Percentiles rank a stretch among this genome's conserved stretches.
Evolutionary conservation across 306 rosid species (phyloP).

Genomic region (Vigna angularis): DNA sequence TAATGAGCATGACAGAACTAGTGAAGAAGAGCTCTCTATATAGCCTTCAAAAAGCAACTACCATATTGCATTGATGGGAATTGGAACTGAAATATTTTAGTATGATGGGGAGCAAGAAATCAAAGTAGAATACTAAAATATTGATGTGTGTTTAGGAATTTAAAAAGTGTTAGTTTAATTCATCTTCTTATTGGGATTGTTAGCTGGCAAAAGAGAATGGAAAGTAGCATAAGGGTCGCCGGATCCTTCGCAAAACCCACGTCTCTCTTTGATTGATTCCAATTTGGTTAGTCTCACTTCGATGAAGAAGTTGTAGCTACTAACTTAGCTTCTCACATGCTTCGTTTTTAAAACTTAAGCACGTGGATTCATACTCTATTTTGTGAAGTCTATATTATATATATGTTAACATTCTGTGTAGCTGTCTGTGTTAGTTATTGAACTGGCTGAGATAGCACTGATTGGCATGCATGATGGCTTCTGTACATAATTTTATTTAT

Average conservation of each 20-base stretch:
- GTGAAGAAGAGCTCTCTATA: slow-evolving; percentile 52
- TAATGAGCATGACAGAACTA: slow-evolving; percentile 38
- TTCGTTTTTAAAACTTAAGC: slow-evolving; percentile 53
- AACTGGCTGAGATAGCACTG: slow-evolving; percentile 31
- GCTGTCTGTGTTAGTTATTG: slow-evolving; percentile 43
- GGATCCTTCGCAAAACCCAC: slow-evolving; percentile 76
- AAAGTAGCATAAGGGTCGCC: slow-evolving; percentile 69
- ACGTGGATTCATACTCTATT: slow-evolving; percentile 53
- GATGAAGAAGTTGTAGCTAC: slow-evolving; percentile 43
- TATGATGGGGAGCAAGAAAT: slow-evolving; percentile 39
- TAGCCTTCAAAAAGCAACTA: slow-evolving; percentile 41
- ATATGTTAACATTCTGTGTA: slow-evolving; percentile 48
- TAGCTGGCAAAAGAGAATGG: slow-evolving; percentile 68
- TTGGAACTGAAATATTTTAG: slow-evolving; percentile 41
- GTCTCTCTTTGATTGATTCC: slow-evolving; percentile 73
- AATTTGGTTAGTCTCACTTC: slow-evolving; percentile 18
- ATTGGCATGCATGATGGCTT: slow-evolving; percentile 18
- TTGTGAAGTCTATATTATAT: not conserved
- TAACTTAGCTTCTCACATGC: slow-evolving; percentile 48
- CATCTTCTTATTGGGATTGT: slow-evolving; percentile 54
- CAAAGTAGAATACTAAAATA: slow-evolving; percentile 39
- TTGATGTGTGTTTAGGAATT: not conserved
- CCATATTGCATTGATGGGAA: slow-evolving; percentile 36
- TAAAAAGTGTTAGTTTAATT: slow-evolving; percentile 20
- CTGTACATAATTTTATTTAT: not conserved